A percentile compares a stretch with the other conserved stretches of the same genome.
Conservation (phyloP, 139 green algal species). For the Chloropicon primus region DNA sequence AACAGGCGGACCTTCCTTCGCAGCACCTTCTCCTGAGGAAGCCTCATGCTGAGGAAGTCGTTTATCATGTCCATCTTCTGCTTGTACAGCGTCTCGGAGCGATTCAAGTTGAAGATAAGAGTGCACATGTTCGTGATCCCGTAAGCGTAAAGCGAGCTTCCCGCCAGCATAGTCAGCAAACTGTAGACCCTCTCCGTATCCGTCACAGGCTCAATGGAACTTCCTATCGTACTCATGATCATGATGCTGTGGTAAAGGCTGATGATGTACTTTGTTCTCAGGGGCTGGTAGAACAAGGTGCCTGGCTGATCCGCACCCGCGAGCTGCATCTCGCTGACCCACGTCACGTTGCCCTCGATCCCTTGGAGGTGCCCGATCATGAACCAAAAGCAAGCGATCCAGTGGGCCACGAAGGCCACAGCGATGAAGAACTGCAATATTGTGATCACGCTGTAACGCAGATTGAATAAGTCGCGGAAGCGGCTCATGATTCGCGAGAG, state of each 20-base stretch:
- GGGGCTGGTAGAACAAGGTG: background rate
- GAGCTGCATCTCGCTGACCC: background rate
- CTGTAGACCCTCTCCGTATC: background rate
- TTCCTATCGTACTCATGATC: slow-evolving; percentile 2
- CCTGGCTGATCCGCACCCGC: background rate
- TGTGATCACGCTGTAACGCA: slow-evolving; percentile 3
- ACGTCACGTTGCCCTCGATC: background rate
- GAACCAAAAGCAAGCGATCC: slow-evolving; percentile 3
- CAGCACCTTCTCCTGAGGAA: slow-evolving; percentile 1
- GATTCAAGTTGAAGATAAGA: slow-evolving; percentile 8
- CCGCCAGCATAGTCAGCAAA: slow-evolving; percentile 4
- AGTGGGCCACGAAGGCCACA: slow-evolving; percentile 3
- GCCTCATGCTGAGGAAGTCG: background rate
- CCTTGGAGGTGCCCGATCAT: background rate
- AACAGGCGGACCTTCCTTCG: background rate
- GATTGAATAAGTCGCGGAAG: background rate
- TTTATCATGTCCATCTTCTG: slow-evolving; percentile 7
- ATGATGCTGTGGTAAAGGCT: slow-evolving; percentile 1
- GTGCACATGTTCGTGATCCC: slow-evolving; percentile 6
- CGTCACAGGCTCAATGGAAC: slow-evolving; percentile 6
- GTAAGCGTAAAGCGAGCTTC: background rate
- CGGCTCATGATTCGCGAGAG: slow-evolving; percentile 5
- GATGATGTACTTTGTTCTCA: slow-evolving; percentile 4
- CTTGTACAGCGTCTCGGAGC: slow-evolving; percentile 1
- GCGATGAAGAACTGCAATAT: slow-evolving; percentile 2